Percentiles rank a stretch among this genome's conserved stretches.
phyloP scores from a whole-genome alignment of 352 stramenopile genomes.

The Vaucheria bursata region DNA sequence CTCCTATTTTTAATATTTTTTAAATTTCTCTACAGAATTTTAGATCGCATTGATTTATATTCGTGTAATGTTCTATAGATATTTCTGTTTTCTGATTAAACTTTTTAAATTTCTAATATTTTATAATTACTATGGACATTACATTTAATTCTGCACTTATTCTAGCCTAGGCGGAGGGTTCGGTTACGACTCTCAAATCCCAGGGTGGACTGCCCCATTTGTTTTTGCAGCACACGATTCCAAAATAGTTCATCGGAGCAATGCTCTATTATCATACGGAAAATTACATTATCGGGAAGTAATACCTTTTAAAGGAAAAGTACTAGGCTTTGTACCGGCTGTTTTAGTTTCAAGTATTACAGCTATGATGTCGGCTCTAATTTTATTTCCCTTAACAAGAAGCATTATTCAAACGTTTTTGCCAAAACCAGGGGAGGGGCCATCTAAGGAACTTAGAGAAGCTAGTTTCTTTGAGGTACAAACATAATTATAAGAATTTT shows the following conservation, averaged over 20 bases:
- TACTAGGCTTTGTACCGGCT: conserved; percentile 15
- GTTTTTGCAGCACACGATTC: conserved; percentile 32
- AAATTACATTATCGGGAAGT: conserved; percentile 32
- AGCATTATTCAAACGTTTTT: conserved; percentile 2
- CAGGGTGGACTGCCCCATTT: conserved; percentile 29
- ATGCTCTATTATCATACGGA: conserved; percentile 17
- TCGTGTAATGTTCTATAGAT: too few relatives aligned
- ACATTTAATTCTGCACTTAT: too few relatives aligned
- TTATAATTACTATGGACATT: too few relatives aligned
- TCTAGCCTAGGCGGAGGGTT: conserved; percentile 20
- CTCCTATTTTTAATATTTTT: too few relatives aligned
- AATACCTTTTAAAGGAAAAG: conserved; percentile 9
- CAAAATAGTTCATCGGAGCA: conserved; percentile 45
- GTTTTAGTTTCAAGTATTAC: neutral
- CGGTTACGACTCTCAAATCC: conserved; percentile 28
- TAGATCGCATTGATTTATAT: too few relatives aligned
- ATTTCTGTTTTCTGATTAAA: too few relatives aligned
- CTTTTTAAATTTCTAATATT: too few relatives aligned
- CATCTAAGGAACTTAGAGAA: conserved; percentile 26
- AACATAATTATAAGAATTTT: too few relatives aligned
- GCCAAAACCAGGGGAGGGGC: conserved; percentile 28
- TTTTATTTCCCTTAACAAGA: conserved; percentile 33
- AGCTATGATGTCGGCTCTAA: neutral
- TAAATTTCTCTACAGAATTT: too few relatives aligned
- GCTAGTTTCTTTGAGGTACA: conserved; percentile 34